Percentiles rank a stretch among this genome's conserved stretches.
Evolutionary conservation across 495 filamentous ascomycete genomes (phyloP).

Genomic region (Penicillium chermesinum): DNA sequence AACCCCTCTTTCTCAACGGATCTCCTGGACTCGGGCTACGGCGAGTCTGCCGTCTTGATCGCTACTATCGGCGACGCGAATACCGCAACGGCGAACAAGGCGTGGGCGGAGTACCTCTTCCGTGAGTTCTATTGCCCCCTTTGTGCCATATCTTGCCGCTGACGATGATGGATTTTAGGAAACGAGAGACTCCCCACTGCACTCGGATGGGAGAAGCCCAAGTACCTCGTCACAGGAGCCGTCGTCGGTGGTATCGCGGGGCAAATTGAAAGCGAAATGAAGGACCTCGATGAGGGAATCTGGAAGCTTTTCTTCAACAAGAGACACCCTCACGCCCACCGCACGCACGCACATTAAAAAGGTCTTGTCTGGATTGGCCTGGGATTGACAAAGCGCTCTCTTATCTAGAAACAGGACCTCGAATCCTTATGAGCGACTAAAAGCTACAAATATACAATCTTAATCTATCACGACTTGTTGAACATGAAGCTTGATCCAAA

Average conservation of each 20-base stretch:
- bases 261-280: neutral
- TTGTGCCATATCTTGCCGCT: neutral
- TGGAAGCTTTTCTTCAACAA: neutral
- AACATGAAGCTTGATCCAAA: too few species aligned
- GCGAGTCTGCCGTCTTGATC: neutral
- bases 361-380: neutral
- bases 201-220: neutral
- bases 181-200: neutral
- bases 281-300: neutral
- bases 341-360: neutral
- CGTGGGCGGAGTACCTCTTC: constrained; percentile 1
- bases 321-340: neutral
- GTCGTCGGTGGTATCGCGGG: neutral
- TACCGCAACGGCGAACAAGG: neutral
- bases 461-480: too few species aligned
- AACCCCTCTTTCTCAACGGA: neutral
- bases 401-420: neutral
- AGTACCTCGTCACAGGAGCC: neutral
- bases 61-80: neutral
- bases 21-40: neutral
- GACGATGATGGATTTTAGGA: neutral
- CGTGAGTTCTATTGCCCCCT: neutral
- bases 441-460: too few species aligned
- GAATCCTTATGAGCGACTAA: neutral
- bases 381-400: neutral